Evolutionary conservation across 345 rosid genomes (phyloP), one percentile per base, ranked within the genome.

Genomic region (Heritiera fomes): DNA sequence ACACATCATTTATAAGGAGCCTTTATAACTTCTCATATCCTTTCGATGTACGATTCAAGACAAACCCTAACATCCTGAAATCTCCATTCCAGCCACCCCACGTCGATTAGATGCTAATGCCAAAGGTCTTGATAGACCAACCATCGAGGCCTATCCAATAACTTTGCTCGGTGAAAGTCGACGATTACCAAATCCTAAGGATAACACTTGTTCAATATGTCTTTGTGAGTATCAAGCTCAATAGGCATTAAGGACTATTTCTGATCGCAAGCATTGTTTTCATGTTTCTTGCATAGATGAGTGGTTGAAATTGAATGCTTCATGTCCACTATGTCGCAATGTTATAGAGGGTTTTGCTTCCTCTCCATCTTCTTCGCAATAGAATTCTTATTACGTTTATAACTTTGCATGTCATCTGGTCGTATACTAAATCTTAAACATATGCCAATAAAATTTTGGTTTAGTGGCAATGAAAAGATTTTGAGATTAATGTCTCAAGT

Each of bases 291-390:
- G 77, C 45, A 40, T 75, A 0, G 78, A 75, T 8, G 70, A 61
- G 15, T 61, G 70, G 70, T 62, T 61, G 66, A 75, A 62, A 62
- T 17, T 47, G 67, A 75, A 75, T 45, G 58, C 15, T 61, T n/a
- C 70, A 7, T 75, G 78, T 30, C 78, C 78, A 10, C 5, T 61
- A 30, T 75, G 69, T 75, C 69, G 78, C 10, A 73, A 55, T 41
- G 14, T 58, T 1, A n/a, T 43, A 14, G 60, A 50, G 5, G 9
- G 15, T 3, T 50, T 7, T 71, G 13, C 20, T 8, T 1, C 52
- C 18, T 20, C 72, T 43, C n/a, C 53, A 4, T 45, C 38, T 15
- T 53, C 59, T 15, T 53, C 59, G 6, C 9, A 58, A 58, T n/a
- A 58, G 18, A 34, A 34, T 34, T 34, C 38, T 34, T 34, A 3